phyloP scores from a whole-genome alignment of 106 monocot species.

The Allium cepa region DNA sequence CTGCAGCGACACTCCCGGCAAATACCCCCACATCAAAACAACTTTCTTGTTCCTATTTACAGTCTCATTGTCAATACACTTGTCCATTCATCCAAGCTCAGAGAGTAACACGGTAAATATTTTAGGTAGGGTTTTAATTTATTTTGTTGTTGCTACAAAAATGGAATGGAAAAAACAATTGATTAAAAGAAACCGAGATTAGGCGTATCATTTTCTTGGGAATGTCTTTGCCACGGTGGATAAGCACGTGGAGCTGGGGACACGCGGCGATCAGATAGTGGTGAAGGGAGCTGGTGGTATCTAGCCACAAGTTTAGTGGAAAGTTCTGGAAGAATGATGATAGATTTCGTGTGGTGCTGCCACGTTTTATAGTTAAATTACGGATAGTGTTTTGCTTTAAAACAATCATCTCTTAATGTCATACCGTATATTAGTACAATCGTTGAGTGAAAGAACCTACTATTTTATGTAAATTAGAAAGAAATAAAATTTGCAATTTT shows the following conservation, averaged over 20 bases:
- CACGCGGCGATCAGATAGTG: conserved; percentile 33
- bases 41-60: conserved; percentile 20
- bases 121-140: too few relatives aligned
- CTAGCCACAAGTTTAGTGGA: conserved; percentile 45
- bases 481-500: too few relatives aligned
- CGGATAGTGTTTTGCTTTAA: background rate
- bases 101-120: too few relatives aligned
- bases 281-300: conserved; percentile 10
- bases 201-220: conserved; percentile 29
- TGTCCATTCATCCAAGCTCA: conserved; percentile 7
- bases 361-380: background rate
- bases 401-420: too few relatives aligned
- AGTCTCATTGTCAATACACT: background rate
- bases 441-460: too few relatives aligned
- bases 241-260: conserved; percentile 5
- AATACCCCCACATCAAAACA: conserved; percentile 97
- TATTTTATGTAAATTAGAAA: too few relatives aligned
- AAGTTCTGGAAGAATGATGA: conserved; percentile 48
- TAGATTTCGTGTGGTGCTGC: background rate
- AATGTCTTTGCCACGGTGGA: conserved; percentile 45
- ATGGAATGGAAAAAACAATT: too few relatives aligned
- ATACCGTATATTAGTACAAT: too few relatives aligned
- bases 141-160: too few relatives aligned
- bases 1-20: conserved; percentile 76
- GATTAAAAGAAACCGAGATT: background rate